These are phyloP conservation scores for Ustilago tritici DNA, from an alignment of 1,284 basidiomycete genomes.

Conservation along the genomic window DNA sequence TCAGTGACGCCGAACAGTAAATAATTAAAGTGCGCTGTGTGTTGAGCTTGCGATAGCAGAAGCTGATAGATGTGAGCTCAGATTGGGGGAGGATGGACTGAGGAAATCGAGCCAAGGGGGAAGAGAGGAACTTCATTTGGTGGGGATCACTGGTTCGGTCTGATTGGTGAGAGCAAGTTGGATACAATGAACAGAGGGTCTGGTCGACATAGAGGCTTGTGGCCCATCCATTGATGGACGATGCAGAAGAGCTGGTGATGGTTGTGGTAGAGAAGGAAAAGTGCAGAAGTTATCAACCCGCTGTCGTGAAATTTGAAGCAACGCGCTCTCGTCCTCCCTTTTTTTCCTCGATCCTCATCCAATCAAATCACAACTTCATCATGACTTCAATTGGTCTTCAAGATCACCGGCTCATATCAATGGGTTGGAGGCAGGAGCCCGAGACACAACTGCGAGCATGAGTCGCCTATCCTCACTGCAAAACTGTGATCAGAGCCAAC, in stretches of 20 bases:
- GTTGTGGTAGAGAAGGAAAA: background rate
- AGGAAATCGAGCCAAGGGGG: background rate
- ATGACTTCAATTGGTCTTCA: background rate
- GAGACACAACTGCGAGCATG: too few relatives aligned
- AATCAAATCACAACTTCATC: background rate
- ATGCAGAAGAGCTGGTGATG: background rate
- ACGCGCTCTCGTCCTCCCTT: background rate
- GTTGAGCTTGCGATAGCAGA: background rate
- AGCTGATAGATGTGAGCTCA: background rate
- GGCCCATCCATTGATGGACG: background rate
- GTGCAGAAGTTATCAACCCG: too few relatives aligned
- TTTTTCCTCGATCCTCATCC: background rate
- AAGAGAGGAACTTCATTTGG: background rate
- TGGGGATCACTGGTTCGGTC: background rate
- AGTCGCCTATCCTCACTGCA: too few relatives aligned
- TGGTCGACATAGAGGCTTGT: background rate
- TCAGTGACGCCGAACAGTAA: constrained; percentile 26
- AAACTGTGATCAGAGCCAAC: too few relatives aligned
- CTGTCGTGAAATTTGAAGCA: too few relatives aligned
- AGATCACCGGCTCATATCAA: too few relatives aligned
- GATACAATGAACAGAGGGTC: background rate
- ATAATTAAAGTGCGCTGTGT: constrained; percentile 33
- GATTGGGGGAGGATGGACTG: background rate
- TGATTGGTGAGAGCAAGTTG: background rate
- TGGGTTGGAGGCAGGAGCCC: too few relatives aligned